phyloP scores from a whole-genome alignment of 2,329 filamentous ascomycete genomes.

The Phaeosphaeriaceae sp. region DNA sequence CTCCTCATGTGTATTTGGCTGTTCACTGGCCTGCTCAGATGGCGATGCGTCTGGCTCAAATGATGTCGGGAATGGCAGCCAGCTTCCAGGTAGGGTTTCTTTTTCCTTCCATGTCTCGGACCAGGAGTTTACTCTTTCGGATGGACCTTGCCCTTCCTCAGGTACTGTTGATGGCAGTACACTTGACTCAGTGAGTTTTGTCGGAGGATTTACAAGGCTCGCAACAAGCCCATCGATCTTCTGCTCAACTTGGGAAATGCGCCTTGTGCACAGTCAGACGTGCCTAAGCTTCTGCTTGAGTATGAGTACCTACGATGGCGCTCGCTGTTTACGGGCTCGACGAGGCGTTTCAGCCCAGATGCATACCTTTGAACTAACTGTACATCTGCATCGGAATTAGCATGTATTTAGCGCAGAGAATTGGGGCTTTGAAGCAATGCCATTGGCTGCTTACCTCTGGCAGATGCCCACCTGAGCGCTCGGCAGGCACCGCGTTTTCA shows the following conservation, averaged over 20 bases:
- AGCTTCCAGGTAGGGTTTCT: conserved; percentile 30
- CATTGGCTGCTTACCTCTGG: conserved; percentile 30
- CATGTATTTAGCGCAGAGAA: not conserved
- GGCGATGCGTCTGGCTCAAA: conserved; percentile 21
- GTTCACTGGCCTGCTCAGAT: conserved; percentile 9
- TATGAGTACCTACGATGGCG: conserved; percentile 40
- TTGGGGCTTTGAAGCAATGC: not conserved
- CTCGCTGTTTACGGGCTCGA: conserved; percentile 32
- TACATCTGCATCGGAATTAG: conserved; percentile 28
- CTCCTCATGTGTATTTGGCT: conserved; percentile 16
- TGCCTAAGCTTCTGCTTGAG: not conserved
- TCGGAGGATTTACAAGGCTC: conserved; percentile 28
- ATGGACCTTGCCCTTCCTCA: not conserved
- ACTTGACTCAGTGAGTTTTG: not conserved
- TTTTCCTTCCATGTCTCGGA: conserved; percentile 3
- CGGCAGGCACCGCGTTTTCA: conserved; percentile 44
- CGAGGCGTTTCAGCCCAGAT: conserved; percentile 41
- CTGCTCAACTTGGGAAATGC: conserved; percentile 45
- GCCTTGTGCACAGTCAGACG: conserved; percentile 20
- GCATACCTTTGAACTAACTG: conserved; percentile 33
- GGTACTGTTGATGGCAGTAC: not conserved
- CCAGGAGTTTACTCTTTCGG: not conserved
- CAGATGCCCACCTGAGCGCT: conserved; percentile 37
- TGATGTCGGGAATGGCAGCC: conserved; percentile 33
- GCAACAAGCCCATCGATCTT: conserved; percentile 46